Evolutionary conservation across 345 rosid genomes (phyloP).

Genomic region (Rhodamnia rubescens): DNA sequence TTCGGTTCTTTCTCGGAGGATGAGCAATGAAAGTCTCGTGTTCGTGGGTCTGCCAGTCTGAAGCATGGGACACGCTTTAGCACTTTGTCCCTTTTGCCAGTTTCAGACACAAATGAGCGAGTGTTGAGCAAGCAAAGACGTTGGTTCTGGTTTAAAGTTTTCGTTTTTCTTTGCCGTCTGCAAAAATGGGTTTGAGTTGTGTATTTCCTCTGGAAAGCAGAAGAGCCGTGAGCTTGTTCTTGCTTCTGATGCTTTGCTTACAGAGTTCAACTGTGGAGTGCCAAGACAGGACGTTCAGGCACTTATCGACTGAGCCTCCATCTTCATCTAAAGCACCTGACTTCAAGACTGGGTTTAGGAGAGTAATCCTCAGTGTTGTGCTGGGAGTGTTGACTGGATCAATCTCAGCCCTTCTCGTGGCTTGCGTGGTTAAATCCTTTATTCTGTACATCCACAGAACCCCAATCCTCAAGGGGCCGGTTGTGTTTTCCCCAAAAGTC

Average conservation of each 20-base stretch:
- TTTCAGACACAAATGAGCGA: background rate
- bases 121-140: background rate
- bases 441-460: conserved; percentile 59
- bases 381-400: conserved; percentile 59
- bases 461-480: conserved; percentile 91
- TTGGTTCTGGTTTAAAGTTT: background rate
- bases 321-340: conserved; percentile 28
- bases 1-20: background rate
- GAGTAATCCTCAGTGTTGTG: conserved; percentile 40
- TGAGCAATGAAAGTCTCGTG: background rate
- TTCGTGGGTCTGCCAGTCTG: background rate
- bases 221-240: conserved; percentile 9
- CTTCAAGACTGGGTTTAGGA: conserved; percentile 32
- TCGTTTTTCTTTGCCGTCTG: conserved; percentile 23
- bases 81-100: background rate
- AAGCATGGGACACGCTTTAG: background rate
- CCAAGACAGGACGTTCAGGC: conserved; percentile 34
- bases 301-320: conserved; percentile 25
- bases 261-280: conserved; percentile 23
- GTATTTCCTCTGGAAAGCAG: background rate
- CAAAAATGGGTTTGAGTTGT: conserved; percentile 17
- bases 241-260: conserved; percentile 27
- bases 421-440: conserved; percentile 37
- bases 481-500: conserved; percentile 73
- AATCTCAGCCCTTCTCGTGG: conserved; percentile 39